These are phyloP conservation scores for Tylopilus sp. DNA, from an alignment of 1,284 basidiomycete genomes.

Conservation along the genomic window DNA sequence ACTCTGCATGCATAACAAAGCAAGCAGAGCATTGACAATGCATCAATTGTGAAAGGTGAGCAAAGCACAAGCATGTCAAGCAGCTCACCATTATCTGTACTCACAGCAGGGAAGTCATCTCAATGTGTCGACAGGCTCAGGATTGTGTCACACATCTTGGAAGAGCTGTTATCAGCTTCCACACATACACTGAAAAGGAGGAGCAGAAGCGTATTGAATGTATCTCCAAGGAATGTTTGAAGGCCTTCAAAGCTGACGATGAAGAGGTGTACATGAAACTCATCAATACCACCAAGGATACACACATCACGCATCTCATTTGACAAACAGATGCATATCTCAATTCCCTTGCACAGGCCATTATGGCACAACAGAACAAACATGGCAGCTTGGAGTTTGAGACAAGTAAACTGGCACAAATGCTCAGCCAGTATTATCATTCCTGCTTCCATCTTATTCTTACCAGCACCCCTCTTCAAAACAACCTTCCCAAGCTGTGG, in stretches of 20 bases:
- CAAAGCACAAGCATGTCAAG: slow-evolving; percentile 96
- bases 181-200: slow-evolving; percentile 93
- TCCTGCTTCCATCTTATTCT: slow-evolving; percentile 95
- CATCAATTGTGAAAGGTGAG: slow-evolving; percentile 88
- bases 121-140: slow-evolving; percentile 66
- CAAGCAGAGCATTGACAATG: slow-evolving; percentile 91
- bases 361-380: slow-evolving; percentile 92
- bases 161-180: slow-evolving; percentile 86
- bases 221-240: slow-evolving; percentile 96
- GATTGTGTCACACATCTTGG: slow-evolving; percentile 86
- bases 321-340: slow-evolving; percentile 95
- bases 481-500: slow-evolving; percentile 99
- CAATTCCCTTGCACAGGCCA: slow-evolving; percentile 93
- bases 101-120: slow-evolving; percentile 81
- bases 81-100: slow-evolving; percentile 88
- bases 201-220: slow-evolving; percentile 98
- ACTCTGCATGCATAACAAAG: slow-evolving; percentile 92
- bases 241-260: slow-evolving; percentile 96
- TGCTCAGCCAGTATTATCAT: slow-evolving; percentile 91
- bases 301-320: slow-evolving; percentile 95
- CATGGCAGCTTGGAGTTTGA: slow-evolving; percentile 60
- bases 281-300: slow-evolving; percentile 99
- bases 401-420: slow-evolving; percentile 87
- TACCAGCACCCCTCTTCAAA: slow-evolving; percentile 97
- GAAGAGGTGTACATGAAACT: slow-evolving; percentile 99